phyloP scores from a whole-genome alignment of 78 protist species.

The Planoprotostelium fungivorum region DNA sequence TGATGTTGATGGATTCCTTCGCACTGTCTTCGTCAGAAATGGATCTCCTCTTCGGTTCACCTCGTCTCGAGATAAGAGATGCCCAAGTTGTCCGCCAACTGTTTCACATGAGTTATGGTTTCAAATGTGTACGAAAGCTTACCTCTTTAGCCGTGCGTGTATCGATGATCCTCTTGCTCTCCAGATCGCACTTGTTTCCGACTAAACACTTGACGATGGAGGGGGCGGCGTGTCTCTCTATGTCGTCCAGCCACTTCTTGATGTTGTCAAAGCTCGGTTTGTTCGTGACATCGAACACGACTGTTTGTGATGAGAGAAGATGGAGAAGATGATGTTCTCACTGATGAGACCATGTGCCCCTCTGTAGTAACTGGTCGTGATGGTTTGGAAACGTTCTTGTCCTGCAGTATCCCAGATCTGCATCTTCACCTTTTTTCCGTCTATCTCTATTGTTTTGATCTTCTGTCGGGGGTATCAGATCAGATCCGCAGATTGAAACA shows the following conservation, averaged over 20 bases:
- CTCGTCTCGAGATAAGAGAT: too few species aligned
- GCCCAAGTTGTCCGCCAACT: too few species aligned
- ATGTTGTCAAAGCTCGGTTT: conserved; percentile 47
- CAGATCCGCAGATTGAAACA: not conserved
- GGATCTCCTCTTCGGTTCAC: too few species aligned
- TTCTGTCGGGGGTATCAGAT: not conserved
- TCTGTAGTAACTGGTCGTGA: conserved; percentile 72
- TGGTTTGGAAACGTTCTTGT: conserved; percentile 72
- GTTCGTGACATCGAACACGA: conserved; percentile 26
- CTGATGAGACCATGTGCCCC: conserved; percentile 80
- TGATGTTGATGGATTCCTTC: too few species aligned
- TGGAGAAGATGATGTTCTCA: conserved; percentile 28
- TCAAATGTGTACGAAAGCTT: too few species aligned
- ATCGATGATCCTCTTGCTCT: conserved; percentile 38
- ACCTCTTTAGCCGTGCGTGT: conserved; percentile 44
- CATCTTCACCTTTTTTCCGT: conserved; percentile 84
- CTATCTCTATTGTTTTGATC: conserved; percentile 90
- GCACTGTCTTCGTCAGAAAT: too few species aligned
- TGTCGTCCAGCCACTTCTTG: conserved; percentile 60
- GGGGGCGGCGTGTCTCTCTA: conserved; percentile 49
- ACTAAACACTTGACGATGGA: conserved; percentile 40
- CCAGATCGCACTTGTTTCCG: conserved; percentile 51
- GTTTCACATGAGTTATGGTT: too few species aligned
- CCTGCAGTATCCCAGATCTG: conserved; percentile 81
- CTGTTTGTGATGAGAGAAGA: not conserved